These are phyloP conservation scores for Aeschynomene evenia DNA, from an alignment of 306 rosid species.

Conservation along the genomic window DNA sequence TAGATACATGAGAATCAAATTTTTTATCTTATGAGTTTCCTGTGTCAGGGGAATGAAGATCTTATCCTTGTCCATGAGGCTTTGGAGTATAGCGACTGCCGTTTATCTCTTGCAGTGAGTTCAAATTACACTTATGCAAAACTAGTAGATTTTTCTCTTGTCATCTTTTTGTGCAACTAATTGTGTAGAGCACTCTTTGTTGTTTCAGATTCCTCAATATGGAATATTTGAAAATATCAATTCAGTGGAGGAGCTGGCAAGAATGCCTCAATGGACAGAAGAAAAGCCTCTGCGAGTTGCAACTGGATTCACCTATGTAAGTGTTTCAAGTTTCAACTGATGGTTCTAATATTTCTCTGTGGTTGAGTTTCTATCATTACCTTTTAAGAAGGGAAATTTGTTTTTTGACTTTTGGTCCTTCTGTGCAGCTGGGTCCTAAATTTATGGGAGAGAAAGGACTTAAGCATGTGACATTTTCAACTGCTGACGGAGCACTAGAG, in stretches of 20 bases:
- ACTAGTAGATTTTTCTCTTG: not conserved
- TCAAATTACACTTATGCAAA: not conserved
- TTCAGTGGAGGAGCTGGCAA: constrained; percentile 69
- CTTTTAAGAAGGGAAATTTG: not conserved
- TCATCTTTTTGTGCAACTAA: not conserved
- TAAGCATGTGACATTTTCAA: constrained; percentile 75
- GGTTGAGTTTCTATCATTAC: not conserved
- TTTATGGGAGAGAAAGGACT: constrained; percentile 80
- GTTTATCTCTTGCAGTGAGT: constrained; percentile 82
- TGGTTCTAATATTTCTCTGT: not conserved
- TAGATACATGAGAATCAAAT: not conserved
- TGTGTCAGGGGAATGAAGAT: constrained; percentile 66
- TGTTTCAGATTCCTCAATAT: constrained; percentile 77
- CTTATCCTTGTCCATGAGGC: constrained; percentile 86
- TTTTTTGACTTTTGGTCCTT: constrained; percentile 16
- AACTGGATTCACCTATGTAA: constrained; percentile 88
- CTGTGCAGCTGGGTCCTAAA: constrained; percentile 82
- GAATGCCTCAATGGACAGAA: constrained; percentile 89
- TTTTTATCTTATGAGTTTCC: constrained; percentile 16
- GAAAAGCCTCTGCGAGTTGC: constrained; percentile 85
- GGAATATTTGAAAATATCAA: constrained; percentile 88
- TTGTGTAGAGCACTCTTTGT: constrained; percentile 3
- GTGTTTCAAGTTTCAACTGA: constrained; percentile 15
- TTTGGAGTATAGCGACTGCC: constrained; percentile 84
- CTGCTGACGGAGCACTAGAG: constrained; percentile 97